Evolutionary conservation across 768 basidiomycete species (phyloP), one percentile per base, ranked within the genome.

Genomic region (Fomitopsis serialis): DNA sequence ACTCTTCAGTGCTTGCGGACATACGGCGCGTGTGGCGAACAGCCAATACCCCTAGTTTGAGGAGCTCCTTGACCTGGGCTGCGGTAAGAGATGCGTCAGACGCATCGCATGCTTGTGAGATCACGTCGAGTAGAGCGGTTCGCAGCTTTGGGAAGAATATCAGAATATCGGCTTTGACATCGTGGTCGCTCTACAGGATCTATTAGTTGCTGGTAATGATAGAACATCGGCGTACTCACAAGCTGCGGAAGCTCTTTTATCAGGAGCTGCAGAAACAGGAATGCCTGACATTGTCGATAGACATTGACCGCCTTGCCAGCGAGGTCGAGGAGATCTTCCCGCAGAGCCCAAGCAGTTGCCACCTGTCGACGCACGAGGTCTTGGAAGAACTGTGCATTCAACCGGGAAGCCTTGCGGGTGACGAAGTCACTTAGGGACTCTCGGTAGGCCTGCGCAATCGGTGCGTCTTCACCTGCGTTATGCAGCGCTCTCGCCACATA

Each of bases 321-420:
- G 8, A 82, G 68, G 17, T 76, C 73, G 35, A 91, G 58, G n/a
- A 96, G 65, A 52, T 79, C 74, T 17, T 74, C 66, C 10, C 84
- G 80, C 21, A 93, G 67, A 34, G 58, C 65, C 89, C 92, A 93
- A 19, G 80, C 89, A 13, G 76, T 69, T 3, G 66, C 52, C 0
- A 89, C 83, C 67, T 80, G 79, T 36, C 88, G 82, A 19, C 78
- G 77, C 54, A 88, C 74, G 64, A 89, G 88, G 50, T 92, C 89
- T 45, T 82, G 75, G 74, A 98, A 87, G 73, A 94, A 94, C 44
- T 66, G 69, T 4, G 79, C 66, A 61, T 87, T 85, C 43, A 95
- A 75, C 25, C 79, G 74, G 2, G 92, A 94, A 42, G 82, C 80
- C 72, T 96, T 97, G 54, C 90, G 80, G 6, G 81, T 82, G 54